These are phyloP conservation scores for Cyclotella baltica DNA, from an alignment of 108 stramenopile genomes.

Conservation along the genomic window DNA sequence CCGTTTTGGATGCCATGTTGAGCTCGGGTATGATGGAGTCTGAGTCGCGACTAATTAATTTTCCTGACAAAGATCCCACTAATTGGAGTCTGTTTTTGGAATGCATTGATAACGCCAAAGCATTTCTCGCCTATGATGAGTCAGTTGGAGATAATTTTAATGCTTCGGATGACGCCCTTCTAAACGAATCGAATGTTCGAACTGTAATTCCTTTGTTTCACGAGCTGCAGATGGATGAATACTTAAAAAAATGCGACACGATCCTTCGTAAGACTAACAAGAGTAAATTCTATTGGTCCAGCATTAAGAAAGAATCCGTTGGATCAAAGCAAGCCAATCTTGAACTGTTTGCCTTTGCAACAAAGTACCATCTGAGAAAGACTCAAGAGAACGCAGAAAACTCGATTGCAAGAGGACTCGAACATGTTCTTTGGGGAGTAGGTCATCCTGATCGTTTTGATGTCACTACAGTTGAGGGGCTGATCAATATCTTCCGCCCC, in stretches of 20 bases:
- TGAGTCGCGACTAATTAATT: background rate
- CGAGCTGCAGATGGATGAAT: background rate
- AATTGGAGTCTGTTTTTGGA: background rate
- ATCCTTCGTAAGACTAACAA: background rate
- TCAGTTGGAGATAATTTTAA: background rate
- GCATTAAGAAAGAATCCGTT: background rate
- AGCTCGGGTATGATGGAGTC: constrained; percentile 1
- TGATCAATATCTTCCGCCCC: background rate
- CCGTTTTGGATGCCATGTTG: background rate
- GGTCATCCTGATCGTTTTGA: background rate
- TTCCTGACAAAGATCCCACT: background rate
- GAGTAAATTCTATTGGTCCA: background rate
- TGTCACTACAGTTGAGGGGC: background rate
- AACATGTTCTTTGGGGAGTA: background rate
- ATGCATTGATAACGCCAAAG: background rate
- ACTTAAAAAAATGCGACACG: background rate
- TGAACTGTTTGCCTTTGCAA: background rate
- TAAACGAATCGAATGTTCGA: background rate
- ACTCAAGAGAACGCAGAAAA: background rate
- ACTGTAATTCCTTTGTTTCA: background rate
- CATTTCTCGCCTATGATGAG: background rate
- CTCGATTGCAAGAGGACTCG: background rate
- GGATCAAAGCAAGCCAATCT: background rate
- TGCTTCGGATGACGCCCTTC: background rate
- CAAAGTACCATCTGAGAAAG: background rate